Conservation (phyloP, 1,284 basidiomycete genomes). For the Ceraceosorus guamensis region DNA sequence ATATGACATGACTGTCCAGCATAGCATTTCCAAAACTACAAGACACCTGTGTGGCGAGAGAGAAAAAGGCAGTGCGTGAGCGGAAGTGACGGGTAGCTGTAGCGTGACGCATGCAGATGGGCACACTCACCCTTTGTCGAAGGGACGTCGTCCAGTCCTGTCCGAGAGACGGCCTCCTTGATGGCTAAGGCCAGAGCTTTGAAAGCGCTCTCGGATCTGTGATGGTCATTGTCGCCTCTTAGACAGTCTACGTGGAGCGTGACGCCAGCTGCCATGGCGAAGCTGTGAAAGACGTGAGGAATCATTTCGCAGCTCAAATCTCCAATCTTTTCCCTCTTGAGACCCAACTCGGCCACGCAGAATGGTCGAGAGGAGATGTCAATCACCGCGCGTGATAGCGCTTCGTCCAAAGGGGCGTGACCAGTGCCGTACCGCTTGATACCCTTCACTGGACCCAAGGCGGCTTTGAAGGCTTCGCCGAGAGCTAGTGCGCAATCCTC, state of each 20-base stretch:
- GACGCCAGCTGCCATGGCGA: conserved; percentile 80
- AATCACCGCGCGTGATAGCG: conserved; percentile 82
- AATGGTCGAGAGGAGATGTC: conserved; percentile 96
- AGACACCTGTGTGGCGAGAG: no score
- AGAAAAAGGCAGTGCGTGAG: no score
- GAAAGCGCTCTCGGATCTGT: conserved; percentile 92
- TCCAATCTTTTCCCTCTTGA: conserved; percentile 88
- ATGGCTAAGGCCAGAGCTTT: conserved; percentile 95
- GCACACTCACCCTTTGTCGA: conserved; percentile 82
- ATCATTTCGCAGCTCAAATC: conserved; percentile 86
- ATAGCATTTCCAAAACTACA: no score
- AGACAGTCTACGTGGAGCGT: conserved; percentile 90
- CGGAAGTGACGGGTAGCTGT: no score
- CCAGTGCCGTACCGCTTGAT: conserved; percentile 94
- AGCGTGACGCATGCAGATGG: no score
- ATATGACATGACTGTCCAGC: no score
- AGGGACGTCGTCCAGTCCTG: conserved; percentile 84
- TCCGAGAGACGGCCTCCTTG: conserved; percentile 80
- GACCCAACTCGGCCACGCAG: conserved; percentile 74
- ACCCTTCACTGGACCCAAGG: conserved; percentile 85
- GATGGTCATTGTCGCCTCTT: conserved; percentile 93
- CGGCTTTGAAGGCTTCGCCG: conserved; percentile 89
- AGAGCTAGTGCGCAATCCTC: conserved; percentile 87
- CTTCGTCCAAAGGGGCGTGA: conserved; percentile 90
- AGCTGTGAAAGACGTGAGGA: conserved; percentile 86